A percentile compares a stretch with the other conserved stretches of the same genome.
Conservation (phyloP, 1,284 basidiomycete species). For the Bjerkandera adusta region DNA sequence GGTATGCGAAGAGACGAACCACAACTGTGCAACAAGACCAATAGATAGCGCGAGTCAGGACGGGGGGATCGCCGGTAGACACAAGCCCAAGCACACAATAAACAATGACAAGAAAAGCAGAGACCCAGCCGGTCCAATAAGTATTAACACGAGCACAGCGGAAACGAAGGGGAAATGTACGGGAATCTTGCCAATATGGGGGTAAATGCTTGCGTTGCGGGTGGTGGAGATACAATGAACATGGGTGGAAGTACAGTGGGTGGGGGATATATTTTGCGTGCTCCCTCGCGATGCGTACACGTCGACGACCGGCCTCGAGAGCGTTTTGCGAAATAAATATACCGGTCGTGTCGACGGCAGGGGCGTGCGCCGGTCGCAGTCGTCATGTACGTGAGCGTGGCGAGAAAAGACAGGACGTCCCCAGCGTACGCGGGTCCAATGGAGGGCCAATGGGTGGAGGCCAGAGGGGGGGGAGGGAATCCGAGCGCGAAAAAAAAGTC, state of each 20-base stretch:
- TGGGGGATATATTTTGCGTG: slow-evolving; percentile 21
- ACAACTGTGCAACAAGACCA: slow-evolving; percentile 5
- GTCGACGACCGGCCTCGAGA: slow-evolving; percentile 14
- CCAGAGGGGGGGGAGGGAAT: background rate
- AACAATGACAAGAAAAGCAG: slow-evolving; percentile 9
- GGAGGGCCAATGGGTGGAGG: background rate
- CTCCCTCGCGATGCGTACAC: slow-evolving; percentile 17
- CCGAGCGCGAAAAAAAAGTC: slow-evolving; percentile 1
- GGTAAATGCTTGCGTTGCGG: slow-evolving; percentile 15
- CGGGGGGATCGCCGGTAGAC: slow-evolving; percentile 3
- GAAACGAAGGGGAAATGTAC: slow-evolving; percentile 8
- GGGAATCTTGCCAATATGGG: slow-evolving; percentile 6
- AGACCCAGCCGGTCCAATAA: slow-evolving; percentile 24
- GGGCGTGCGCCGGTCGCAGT: background rate
- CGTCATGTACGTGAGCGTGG: slow-evolving; percentile 1
- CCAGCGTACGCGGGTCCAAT: slow-evolving; percentile 9
- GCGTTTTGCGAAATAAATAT: slow-evolving; percentile 26
- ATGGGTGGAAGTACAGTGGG: slow-evolving; percentile 17
- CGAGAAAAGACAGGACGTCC: slow-evolving; percentile 11
- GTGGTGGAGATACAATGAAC: slow-evolving; percentile 12
- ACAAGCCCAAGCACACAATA: slow-evolving; percentile 17
- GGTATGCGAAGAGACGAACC: slow-evolving; percentile 3
- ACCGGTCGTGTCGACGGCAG: slow-evolving; percentile 19
- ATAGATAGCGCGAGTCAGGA: slow-evolving; percentile 16
- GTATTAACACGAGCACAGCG: slow-evolving; percentile 16